Evolutionary conservation across 1,139 yeast genomes (phyloP).

Genomic region (Kazachstania sp.): DNA sequence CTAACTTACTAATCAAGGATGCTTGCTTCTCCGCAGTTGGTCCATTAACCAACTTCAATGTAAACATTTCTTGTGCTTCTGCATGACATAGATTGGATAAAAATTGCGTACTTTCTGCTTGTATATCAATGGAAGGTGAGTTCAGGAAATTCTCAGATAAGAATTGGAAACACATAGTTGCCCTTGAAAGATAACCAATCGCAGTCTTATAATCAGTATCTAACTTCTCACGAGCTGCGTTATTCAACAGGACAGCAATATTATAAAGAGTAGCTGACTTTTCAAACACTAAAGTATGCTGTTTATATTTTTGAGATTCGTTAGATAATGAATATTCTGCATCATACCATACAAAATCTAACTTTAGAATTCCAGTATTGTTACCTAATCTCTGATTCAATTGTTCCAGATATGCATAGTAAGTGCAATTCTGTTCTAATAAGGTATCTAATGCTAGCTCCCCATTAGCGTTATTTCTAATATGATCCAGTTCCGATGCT

Average conservation of each 20-base stretch:
- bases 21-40: conserved; percentile 38
- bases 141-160: conserved; percentile 77
- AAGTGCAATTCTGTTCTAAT: conserved; percentile 51
- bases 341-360: conserved; percentile 76
- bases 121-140: conserved; percentile 78
- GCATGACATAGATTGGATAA: conserved; percentile 63
- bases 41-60: conserved; percentile 48
- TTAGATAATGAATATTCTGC: conserved; percentile 37
- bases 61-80: conserved; percentile 82
- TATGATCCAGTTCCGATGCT: conserved; percentile 22
- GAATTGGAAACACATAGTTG: conserved; percentile 71
- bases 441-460: conserved; percentile 40
- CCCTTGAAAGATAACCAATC: conserved; percentile 56
- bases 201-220: conserved; percentile 50
- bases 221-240: conserved; percentile 36
- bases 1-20: conserved; percentile 64
- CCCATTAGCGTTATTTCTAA: conserved; percentile 35
- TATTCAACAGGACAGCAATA: conserved; percentile 49
- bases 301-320: conserved; percentile 46
- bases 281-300: conserved; percentile 72
- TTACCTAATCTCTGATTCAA: conserved; percentile 70
- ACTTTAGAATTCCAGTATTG: conserved; percentile 44
- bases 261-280: conserved; percentile 81
- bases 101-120: conserved; percentile 60
- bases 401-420: conserved; percentile 76